Evolutionary conservation across 108 stramenopile genomes (phyloP), one percentile per base, ranked within the genome.

Genomic region (Cyclostephanos invisitatus): DNA sequence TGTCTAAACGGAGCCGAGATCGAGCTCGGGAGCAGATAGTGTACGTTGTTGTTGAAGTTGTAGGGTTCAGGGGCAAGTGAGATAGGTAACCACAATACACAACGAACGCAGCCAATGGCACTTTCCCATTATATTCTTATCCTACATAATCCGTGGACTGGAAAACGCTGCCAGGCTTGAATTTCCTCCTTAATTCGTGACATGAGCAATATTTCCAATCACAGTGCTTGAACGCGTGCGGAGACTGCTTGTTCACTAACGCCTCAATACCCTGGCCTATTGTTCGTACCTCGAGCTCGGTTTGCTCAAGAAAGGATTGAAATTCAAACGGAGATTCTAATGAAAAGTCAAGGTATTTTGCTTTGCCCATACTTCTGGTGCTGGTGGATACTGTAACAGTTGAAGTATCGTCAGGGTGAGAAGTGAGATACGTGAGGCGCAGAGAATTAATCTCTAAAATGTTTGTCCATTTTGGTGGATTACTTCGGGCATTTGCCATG

Each of bases 141-240:
- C 28, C 17, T 27, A 57, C 25, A 32, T 57, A 25, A 35, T 61
- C 60, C n/a, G 40, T 18, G 37, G 58, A 61, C 7, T 60, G 18
- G 46, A 36, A 91, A 37, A 96, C 80, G 2, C 90, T 83, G 22
- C 88, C 90, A 18, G 78, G 72, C 3, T 73, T 67, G 63, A 96
- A 96, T 24, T 68, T 50, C 3, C 72, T 64, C 37, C 95, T 75
- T 54, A 88, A 73, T 44, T 81, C 84, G 60, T 96, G 95, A 63
- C 95, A 96, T 53, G 71, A 85, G 67, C 95, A 96, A 88, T 91
- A 96, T 24, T 74, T 78, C 46, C 91, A 81, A 67, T 92, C 85
- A 51, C 95, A 96, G 38, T 89, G 88, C 11, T 75, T 55, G 70
- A 89, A 96, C 20, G 81, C 83, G 44, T 69, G 74, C 21, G 90